Conservation (phyloP, 164 flowering plant genomes). For the Tetracentron sinense region DNA sequence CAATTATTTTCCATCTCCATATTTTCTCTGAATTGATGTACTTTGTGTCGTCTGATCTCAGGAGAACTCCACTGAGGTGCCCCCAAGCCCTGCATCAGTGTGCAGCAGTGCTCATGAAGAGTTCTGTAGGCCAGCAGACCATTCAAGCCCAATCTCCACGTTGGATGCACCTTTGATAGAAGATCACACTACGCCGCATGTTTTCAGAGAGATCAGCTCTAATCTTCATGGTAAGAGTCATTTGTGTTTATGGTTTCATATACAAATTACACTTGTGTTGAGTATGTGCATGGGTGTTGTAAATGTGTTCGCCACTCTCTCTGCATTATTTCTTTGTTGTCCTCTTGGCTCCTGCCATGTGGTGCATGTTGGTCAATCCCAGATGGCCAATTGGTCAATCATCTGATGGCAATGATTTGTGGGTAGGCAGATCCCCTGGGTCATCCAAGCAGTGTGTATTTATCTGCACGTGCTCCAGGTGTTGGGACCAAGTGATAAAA, state of each 20-base stretch:
- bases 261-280: background rate
- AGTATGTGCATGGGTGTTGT: background rate
- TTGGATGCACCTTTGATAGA: constrained; percentile 51
- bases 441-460: too few relatives aligned
- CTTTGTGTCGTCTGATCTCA: constrained; percentile 17
- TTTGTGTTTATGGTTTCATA: background rate
- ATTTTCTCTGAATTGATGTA: constrained; percentile 3
- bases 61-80: constrained; percentile 97
- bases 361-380: too few relatives aligned
- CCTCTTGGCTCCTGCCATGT: background rate
- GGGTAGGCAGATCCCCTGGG: too few relatives aligned
- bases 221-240: constrained; percentile 55
- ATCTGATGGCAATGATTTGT: too few relatives aligned
- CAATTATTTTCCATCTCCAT: background rate
- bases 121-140: constrained; percentile 42
- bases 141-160: constrained; percentile 55
- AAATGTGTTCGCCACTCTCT: background rate
- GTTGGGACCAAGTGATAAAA: too few relatives aligned
- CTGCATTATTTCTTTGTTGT: background rate
- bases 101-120: constrained; percentile 77
- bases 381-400: too few relatives aligned
- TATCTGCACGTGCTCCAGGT: too few relatives aligned
- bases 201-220: constrained; percentile 74
- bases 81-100: constrained; percentile 96
- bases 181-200: constrained; percentile 41